Evolutionary conservation across 805 yeast species (phyloP).

Genomic region (Yarrowia phangngaensis): DNA sequence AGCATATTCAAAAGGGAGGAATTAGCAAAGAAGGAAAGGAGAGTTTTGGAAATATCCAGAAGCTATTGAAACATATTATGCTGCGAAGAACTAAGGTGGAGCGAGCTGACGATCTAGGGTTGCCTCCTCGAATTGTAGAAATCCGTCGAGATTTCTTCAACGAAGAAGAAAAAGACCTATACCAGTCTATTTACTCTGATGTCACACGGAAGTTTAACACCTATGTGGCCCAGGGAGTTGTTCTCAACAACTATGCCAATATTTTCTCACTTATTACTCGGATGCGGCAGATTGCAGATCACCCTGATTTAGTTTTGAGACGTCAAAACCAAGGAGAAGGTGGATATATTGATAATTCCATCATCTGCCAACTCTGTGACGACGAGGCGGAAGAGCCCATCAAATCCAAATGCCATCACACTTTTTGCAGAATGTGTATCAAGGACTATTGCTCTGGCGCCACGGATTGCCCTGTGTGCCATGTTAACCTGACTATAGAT

Average conservation of each 20-base stretch:
- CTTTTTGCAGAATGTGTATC: conserved; percentile 88
- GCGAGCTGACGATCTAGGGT: conserved; percentile 94
- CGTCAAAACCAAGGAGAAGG: conserved; percentile 45
- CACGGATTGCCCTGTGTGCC: conserved; percentile 92
- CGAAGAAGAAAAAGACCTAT: conserved; percentile 91
- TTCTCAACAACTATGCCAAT: conserved; percentile 92
- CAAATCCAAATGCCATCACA: conserved; percentile 89
- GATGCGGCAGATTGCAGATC: conserved; percentile 98
- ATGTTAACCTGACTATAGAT: conserved; percentile 86
- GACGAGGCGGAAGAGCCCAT: conserved; percentile 99
- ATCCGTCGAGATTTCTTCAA: conserved; percentile 83
- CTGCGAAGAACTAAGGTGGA: conserved; percentile 91
- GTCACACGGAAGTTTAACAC: conserved; percentile 83
- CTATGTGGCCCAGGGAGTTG: conserved; percentile 94
- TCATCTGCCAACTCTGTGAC: conserved; percentile 89
- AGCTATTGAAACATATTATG: conserved; percentile 76
- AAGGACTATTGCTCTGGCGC: conserved; percentile 80
- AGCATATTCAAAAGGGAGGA: conserved; percentile 85
- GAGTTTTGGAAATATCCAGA: conserved; percentile 73
- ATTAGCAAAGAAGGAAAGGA: conserved; percentile 74
- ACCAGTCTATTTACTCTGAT: conserved; percentile 81
- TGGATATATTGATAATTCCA: conserved; percentile 47
- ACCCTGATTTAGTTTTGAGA: conserved; percentile 89
- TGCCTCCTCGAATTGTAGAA: conserved; percentile 93
- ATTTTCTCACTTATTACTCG: conserved; percentile 93